phyloP scores from a whole-genome alignment of 176 grass and related monocot species.

The Oryza brachyantha region DNA sequence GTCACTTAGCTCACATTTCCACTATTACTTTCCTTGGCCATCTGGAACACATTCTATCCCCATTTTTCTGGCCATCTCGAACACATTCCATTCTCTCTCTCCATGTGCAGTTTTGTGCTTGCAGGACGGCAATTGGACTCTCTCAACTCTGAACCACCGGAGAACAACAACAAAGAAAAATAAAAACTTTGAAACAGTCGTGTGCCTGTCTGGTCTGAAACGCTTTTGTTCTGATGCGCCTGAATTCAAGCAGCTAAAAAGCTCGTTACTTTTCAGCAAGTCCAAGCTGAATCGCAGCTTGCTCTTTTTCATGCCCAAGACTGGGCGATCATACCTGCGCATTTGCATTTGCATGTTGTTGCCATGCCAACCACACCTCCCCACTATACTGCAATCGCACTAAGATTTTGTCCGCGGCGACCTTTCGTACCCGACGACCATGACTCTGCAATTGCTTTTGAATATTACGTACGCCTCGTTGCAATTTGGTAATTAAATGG shows the following conservation, averaged over 20 bases:
- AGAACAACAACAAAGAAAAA: neutral
- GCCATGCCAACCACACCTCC: slow-evolving; percentile 20
- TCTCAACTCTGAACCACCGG: neutral
- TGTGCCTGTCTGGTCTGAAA: neutral
- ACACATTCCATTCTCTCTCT: neutral
- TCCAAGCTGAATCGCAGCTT: neutral
- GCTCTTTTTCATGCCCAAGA: neutral
- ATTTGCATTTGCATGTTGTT: neutral
- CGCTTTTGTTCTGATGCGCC: neutral
- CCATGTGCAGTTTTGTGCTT: neutral
- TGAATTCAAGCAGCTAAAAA: neutral
- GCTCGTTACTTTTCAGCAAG: neutral
- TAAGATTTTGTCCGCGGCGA: neutral
- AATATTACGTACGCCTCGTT: neutral
- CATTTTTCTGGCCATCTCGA: no score
- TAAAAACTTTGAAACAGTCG: neutral
- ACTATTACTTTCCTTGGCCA: neutral
- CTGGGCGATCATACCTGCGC: neutral
- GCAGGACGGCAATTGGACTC: neutral
- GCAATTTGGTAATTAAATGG: neutral
- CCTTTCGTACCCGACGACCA: slow-evolving; percentile 7
- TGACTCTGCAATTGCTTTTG: neutral
- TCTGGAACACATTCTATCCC: no score
- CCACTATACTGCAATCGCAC: neutral
- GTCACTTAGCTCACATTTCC: neutral